A percentile compares a stretch with the other conserved stretches of the same genome.
Conservation (phyloP, 352 stramenopile species). For the Globisporangium cystogenes region DNA sequence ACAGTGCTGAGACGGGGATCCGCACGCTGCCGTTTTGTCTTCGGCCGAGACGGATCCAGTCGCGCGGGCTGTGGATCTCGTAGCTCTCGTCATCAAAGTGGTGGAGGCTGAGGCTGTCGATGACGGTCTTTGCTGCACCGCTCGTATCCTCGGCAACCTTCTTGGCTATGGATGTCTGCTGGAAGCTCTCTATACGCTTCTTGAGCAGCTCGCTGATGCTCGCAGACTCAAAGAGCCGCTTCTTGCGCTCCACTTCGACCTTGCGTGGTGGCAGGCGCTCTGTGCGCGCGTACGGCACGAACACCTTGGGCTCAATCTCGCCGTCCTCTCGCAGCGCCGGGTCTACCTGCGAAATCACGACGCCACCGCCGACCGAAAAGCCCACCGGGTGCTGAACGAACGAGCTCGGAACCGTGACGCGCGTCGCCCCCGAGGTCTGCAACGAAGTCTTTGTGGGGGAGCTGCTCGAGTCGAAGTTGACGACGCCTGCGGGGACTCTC, state of each 20-base stretch:
- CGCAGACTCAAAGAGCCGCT: constrained; percentile 41
- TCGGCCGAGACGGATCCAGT: constrained; percentile 61
- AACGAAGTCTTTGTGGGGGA: constrained; percentile 22
- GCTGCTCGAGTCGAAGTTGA: constrained; percentile 52
- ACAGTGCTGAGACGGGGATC: constrained; percentile 69
- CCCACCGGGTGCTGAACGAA: constrained; percentile 30
- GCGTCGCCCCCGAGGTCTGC: constrained; percentile 26
- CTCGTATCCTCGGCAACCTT: constrained; percentile 42
- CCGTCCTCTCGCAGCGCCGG: constrained; percentile 38
- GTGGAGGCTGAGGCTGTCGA: constrained; percentile 56
- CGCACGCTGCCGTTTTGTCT: constrained; percentile 40
- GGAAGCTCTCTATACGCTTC: constrained; percentile 33
- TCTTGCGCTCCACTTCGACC: constrained; percentile 69
- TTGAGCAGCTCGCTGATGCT: constrained; percentile 44
- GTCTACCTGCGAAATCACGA: constrained; percentile 33
- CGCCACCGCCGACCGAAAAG: constrained; percentile 43
- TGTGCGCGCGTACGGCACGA: constrained; percentile 58
- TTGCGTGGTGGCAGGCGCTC: constrained; percentile 48
- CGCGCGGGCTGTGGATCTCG: constrained; percentile 51
- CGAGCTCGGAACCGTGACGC: constrained; percentile 28
- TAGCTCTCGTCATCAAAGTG: constrained; percentile 81
- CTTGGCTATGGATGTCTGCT: constrained; percentile 24
- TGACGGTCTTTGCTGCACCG: constrained; percentile 40
- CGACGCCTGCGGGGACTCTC: constrained; percentile 27
- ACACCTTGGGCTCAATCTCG: constrained; percentile 69